Conservation (phyloP, 441 rosid species). For the Populus trichocarpa region DNA sequence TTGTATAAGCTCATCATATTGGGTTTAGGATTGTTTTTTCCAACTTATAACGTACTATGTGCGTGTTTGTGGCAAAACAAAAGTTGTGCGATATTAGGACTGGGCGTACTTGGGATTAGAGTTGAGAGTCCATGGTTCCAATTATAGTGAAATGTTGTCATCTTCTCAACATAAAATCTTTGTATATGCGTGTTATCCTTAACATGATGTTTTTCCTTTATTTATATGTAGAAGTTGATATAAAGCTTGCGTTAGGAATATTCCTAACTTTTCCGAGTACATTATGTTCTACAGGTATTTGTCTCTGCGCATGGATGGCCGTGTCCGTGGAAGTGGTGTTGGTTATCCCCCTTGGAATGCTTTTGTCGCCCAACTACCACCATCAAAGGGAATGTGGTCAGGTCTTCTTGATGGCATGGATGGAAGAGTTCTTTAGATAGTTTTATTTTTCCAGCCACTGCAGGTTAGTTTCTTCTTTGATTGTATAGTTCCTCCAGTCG, state of each 20-base stretch:
- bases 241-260: not conserved
- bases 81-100: not conserved
- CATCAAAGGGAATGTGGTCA: constrained; percentile 79
- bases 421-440: constrained; percentile 61
- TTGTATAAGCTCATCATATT: too few species aligned
- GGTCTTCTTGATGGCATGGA: constrained; percentile 95
- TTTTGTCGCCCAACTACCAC: constrained; percentile 87
- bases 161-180: not conserved
- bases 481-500: too few species aligned
- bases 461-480: constrained; percentile 8
- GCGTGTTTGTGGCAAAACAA: not conserved
- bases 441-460: not conserved
- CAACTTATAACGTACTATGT: too few species aligned
- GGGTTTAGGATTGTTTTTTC: too few species aligned
- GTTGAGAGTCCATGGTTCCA: not conserved
- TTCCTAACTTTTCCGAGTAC: not conserved
- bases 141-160: not conserved
- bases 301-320: constrained; percentile 86
- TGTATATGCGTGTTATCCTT: not conserved
- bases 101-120: not conserved
- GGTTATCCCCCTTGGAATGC: constrained; percentile 99
- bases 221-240: not conserved
- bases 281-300: constrained; percentile 50
- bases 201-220: not conserved
- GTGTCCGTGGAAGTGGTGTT: constrained; percentile 88